Base-by-base conservation (phyloP, 2,329 filamentous ascomycete species). In the Thyridium curvatum region DNA sequence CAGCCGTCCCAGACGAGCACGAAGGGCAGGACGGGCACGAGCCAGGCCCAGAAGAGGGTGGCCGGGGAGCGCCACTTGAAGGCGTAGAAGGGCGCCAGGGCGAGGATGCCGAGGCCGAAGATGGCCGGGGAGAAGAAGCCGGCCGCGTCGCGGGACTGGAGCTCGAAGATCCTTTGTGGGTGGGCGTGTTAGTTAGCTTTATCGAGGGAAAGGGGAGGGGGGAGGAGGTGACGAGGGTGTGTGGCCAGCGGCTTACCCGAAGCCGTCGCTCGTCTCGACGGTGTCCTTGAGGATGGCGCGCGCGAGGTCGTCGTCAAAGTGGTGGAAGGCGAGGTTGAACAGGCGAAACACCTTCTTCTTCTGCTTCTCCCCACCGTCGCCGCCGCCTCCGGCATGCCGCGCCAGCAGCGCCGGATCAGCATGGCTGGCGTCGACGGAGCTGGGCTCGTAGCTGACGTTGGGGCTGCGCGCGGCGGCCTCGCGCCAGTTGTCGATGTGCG, bases 311-410 rank as follows among this genome's bases (percentile, higher is more conserved):
- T 88, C 80, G 44, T 79, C 72, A 48, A 89, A 89, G 61, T 89
- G 84, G 58, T 89, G 85, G 52, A 90, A 90, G 1, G 82, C 76
- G 3, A 87, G 66, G 54, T 82, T 85, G 58, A 85, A 89, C 36
- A 88, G 61, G 4, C 84, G 69, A 53, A 87, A 83, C 16, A 85
- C 72, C 52, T 69, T 72, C 35, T 64, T 65, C 4, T 61, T 64
- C 10, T 59, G 53, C 6, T 47, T 52, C 14, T 48, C 32, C 14
- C 17, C 12, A 18, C 13, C n/a, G 18, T 29, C 18, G 29, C 28
- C 17, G n/a, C 18, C 12, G 31, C n/a, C 29, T 17, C 36, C 17
- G 34, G 18, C 4, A 40, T 37, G 10, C 40, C 40, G 21, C 43
- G 40, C 50, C 34, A 74, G 59, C 26, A 81, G 56, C 31, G 68